These are phyloP conservation scores for Komagataella phaffii DNA, from an alignment of 805 yeast species.

Conservation along the genomic window DNA sequence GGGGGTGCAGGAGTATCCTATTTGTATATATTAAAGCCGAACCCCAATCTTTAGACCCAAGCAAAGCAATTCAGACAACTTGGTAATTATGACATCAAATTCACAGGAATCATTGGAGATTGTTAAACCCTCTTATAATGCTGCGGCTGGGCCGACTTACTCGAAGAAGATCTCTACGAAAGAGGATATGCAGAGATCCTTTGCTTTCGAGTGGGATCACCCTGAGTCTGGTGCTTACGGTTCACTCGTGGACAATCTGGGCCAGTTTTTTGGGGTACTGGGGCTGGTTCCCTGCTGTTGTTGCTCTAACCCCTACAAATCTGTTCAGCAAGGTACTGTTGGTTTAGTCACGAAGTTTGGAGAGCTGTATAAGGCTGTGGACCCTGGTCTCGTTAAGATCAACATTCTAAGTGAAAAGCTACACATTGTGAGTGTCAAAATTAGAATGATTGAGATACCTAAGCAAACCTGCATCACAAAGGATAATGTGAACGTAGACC, in stretches of 20 bases:
- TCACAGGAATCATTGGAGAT: background rate
- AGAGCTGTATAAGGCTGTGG: slow-evolving; percentile 47
- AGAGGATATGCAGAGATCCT: slow-evolving; percentile 11
- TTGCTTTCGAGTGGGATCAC: slow-evolving; percentile 19
- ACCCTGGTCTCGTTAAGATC: slow-evolving; percentile 55
- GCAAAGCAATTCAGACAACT: background rate
- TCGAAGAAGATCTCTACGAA: slow-evolving; percentile 1
- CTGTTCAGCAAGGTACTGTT: slow-evolving; percentile 53
- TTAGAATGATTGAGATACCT: slow-evolving; percentile 50
- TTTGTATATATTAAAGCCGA: background rate
- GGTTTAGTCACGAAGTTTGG: slow-evolving; percentile 60
- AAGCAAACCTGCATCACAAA: slow-evolving; percentile 59
- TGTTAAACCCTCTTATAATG: background rate
- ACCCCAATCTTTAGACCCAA: background rate
- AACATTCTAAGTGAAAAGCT: slow-evolving; percentile 53
- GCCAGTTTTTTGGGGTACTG: slow-evolving; percentile 33
- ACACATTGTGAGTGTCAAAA: slow-evolving; percentile 35
- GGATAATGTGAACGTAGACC: slow-evolving; percentile 49
- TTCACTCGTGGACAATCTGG: slow-evolving; percentile 22
- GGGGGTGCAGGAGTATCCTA: background rate
- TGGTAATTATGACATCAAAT: background rate
- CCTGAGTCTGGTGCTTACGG: slow-evolving; percentile 23
- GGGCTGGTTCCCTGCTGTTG: slow-evolving; percentile 49
- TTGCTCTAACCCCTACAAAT: slow-evolving; percentile 42
- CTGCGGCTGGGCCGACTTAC: background rate